A percentile compares a stretch with the other conserved stretches of the same genome.
Conservation (phyloP, 441 rosid genomes). For the Hura crepitans region DNA sequence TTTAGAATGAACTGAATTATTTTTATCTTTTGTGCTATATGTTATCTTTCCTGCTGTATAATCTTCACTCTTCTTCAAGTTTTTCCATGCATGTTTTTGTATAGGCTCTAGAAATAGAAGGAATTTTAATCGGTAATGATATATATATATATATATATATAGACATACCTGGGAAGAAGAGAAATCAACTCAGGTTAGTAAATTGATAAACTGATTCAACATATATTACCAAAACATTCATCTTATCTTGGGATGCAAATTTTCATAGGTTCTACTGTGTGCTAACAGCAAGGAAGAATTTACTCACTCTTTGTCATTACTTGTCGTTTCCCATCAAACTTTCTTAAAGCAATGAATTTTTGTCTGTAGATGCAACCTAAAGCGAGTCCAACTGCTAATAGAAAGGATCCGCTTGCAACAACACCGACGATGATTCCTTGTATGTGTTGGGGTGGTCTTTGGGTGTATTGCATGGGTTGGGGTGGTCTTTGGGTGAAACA, state of each 20-base stretch:
- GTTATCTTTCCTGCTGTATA: neutral
- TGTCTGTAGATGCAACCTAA: constrained; percentile 30
- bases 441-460: constrained; percentile 20
- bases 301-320: constrained; percentile 50
- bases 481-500: constrained; percentile 34
- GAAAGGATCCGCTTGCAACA: constrained; percentile 41
- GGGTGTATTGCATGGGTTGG: constrained; percentile 17
- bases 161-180: too few species aligned
- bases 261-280: neutral
- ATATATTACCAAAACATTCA: neutral
- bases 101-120: too few species aligned
- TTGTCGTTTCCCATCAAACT: constrained; percentile 26
- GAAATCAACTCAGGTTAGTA: neutral
- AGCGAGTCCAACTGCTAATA: constrained; percentile 39
- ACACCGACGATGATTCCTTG: constrained; percentile 38
- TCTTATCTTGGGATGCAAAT: neutral
- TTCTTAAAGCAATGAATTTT: constrained; percentile 26
- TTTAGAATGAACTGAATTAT: constrained; percentile 1
- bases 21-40: neutral
- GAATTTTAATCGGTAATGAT: too few species aligned
- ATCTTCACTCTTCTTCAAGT: neutral
- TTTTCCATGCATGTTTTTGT: neutral
- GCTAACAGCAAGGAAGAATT: neutral
- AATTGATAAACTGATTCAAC: neutral
- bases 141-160: too few species aligned